Evolutionary conservation across 768 basidiomycete species (phyloP), one percentile per base, ranked within the genome.

Genomic region (Vishniacozyma victoriae): DNA sequence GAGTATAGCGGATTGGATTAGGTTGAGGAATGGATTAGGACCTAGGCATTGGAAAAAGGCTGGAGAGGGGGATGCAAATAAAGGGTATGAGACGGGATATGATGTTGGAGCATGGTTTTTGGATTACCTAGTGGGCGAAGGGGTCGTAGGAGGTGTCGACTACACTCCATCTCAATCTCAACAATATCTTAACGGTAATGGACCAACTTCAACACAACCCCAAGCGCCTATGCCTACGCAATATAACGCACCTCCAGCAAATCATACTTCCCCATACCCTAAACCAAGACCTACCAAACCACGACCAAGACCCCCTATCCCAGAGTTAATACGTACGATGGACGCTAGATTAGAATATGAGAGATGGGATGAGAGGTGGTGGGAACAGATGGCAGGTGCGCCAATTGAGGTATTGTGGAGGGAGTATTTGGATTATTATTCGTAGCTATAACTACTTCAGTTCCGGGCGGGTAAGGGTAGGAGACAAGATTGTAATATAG

Each of bases 41-140:
- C 61, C 64, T 4, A 48, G 51, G 3, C 60, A 67, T 35, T 67
- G 64, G 64, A 35, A 53, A 1, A 52, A 54, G 43, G 40, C 59
- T 9, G 64, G 64, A 3, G 41, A 55, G 13, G 64, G 59, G 11
- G 23, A 25, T 5, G 9, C 29, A 33, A 48, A 67, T 7, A 58
- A 49, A 41, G 64, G 64, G 3, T 67, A 52, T 48, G 61, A 67
- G 43, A 56, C 55, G 12, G 61, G 53, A 5, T 67, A 67, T 26
- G 61, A 62, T 52, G 46, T 50, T 5, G 64, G 60, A 5, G 64
- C 64, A 3, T 41, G 54, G 33, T 67, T 67, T 26, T 29, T 67
- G 7, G 22, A 27, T 16, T 67, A 56, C 55, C 42, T 67, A 33
- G 52, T 41, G 16, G 54, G 49, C 13, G 19, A n/a, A n/a, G 41